phyloP scores from a whole-genome alignment of 352 stramenopile genomes.

The Globisporangium sylvaticum region DNA sequence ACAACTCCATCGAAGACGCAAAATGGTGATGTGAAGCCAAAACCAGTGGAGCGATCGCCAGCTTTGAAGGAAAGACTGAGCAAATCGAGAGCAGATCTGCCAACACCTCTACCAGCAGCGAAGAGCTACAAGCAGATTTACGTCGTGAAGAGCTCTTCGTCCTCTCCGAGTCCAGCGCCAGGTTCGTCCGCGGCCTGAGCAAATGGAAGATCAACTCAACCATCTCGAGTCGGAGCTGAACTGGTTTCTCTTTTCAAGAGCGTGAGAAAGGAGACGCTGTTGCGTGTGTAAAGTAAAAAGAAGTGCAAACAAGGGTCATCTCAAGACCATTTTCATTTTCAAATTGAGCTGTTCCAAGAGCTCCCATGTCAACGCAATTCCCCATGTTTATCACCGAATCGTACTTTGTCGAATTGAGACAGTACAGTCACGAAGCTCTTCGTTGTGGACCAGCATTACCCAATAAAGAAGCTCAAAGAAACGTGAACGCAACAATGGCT shows the following conservation, averaged over 20 bases:
- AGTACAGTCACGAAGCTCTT: not conserved
- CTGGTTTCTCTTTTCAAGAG: not conserved
- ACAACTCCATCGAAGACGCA: not conserved
- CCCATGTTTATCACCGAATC: not conserved
- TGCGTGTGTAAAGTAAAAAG: not conserved
- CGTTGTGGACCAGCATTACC: not conserved
- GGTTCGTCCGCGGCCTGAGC: slow-evolving; percentile 13
- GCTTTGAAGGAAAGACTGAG: slow-evolving; percentile 10
- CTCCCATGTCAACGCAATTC: not conserved
- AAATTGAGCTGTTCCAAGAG: not conserved
- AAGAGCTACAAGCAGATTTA: slow-evolving; percentile 31
- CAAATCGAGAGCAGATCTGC: slow-evolving; percentile 3
- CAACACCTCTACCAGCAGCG: not conserved
- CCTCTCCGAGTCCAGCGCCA: not conserved
- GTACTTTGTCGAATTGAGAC: slow-evolving; percentile 1
- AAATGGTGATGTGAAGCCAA: not conserved
- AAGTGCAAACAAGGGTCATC: not conserved
- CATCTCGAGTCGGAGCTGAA: not conserved
- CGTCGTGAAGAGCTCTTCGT: slow-evolving; percentile 20
- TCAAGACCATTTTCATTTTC: not conserved
- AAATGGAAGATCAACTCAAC: not conserved
- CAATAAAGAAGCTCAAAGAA: slow-evolving; percentile 13
- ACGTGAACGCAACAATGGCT: slow-evolving; percentile 33
- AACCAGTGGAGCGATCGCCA: not conserved
- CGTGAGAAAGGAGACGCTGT: not conserved